Evolutionary conservation across 2,329 filamentous ascomycete genomes (phyloP), one percentile per base, ranked within the genome.

Genomic region (Thermothelomyces thermophilus): DNA sequence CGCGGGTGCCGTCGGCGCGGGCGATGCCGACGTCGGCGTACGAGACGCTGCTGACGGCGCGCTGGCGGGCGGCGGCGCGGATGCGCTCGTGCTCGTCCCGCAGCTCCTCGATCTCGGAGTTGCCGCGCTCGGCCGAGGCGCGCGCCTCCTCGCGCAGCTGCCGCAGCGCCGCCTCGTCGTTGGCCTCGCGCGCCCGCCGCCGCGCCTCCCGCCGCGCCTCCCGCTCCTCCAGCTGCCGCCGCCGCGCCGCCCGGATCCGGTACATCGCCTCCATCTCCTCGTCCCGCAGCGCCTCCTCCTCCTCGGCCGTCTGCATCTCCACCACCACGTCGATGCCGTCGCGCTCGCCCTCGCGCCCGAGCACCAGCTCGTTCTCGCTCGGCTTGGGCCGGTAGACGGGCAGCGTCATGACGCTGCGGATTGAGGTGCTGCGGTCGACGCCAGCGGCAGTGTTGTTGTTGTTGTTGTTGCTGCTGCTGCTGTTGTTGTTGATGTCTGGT

Each of bases 201-300:
- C 87, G 76, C 50, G 82, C 73, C 41, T 79, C 75, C 45, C 87
- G 76, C n/a, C 87, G 74, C 56, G 86, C 83, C 58, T 94, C 87
- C 5, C 89, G 82, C 55, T 93, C 89, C 4, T 81, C 80, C 34
- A 84, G 75, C 64, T 94, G 86, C 49, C 80, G 75, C 45, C 90
- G 80, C 47, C 93, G 80, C 16, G 87, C 82, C 11, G 87, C 64
- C 11, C 93, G 84, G 52, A 97, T 91, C 66, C 95, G 89, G 66
- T 95, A 97, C 35, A 97, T 69, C 0, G 87, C 81, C 55, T 93
- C 87, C 93, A 97, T 97, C 66, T 96, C 88, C 24, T 88, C 81
- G 56, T 97, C 90, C 11, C 93, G 79, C 46, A 89, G 72, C 2
- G 71, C 69, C 64, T 95, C 89, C 57, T 94, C 82, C 47, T 90